Evolutionary conservation across 2,329 filamentous ascomycete species (phyloP).

Genomic region (Juglanconis oblonga): DNA sequence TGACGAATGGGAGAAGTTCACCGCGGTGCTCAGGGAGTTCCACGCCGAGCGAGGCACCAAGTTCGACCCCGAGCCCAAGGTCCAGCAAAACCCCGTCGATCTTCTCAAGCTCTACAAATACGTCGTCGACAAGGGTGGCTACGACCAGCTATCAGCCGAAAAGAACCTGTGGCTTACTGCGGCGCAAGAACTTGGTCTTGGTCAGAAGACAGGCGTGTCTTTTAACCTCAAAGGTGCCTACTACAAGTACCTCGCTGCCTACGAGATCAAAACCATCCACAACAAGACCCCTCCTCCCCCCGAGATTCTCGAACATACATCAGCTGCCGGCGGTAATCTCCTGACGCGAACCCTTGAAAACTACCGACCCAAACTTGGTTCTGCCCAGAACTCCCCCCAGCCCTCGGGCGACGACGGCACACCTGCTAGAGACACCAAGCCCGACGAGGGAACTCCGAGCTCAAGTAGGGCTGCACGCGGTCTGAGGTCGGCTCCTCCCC

Average conservation of each 20-base stretch:
- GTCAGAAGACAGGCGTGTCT: slow-evolving; percentile 74
- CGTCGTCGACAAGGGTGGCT: slow-evolving; percentile 75
- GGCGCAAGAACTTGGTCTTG: slow-evolving; percentile 72
- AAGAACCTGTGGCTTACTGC: slow-evolving; percentile 84
- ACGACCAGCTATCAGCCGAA: slow-evolving; percentile 78
- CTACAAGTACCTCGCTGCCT: slow-evolving; percentile 85
- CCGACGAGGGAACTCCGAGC: slow-evolving; percentile 44
- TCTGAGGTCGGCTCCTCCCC: slow-evolving; percentile 78
- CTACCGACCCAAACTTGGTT: slow-evolving; percentile 51
- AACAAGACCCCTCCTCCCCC: slow-evolving; percentile 80
- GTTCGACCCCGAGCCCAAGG: slow-evolving; percentile 78
- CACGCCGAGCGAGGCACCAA: slow-evolving; percentile 76
- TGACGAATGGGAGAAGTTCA: slow-evolving; percentile 75
- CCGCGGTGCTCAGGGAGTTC: slow-evolving; percentile 68
- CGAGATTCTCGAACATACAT: slow-evolving; percentile 83
- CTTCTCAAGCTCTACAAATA: slow-evolving; percentile 75
- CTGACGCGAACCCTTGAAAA: slow-evolving; percentile 77
- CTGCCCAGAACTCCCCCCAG: slow-evolving; percentile 55
- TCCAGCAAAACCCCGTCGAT: slow-evolving; percentile 74
- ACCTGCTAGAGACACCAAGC: slow-evolving; percentile 50
- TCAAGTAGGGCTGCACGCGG: slow-evolving; percentile 61
- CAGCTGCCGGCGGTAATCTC: slow-evolving; percentile 79
- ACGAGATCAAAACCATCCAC: slow-evolving; percentile 77
- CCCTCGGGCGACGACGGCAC: slow-evolving; percentile 60
- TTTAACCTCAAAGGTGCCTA: slow-evolving; percentile 85